These are phyloP conservation scores for Tulasnella sp. DNA, from an alignment of 768 basidiomycete species.

Conservation along the genomic window DNA sequence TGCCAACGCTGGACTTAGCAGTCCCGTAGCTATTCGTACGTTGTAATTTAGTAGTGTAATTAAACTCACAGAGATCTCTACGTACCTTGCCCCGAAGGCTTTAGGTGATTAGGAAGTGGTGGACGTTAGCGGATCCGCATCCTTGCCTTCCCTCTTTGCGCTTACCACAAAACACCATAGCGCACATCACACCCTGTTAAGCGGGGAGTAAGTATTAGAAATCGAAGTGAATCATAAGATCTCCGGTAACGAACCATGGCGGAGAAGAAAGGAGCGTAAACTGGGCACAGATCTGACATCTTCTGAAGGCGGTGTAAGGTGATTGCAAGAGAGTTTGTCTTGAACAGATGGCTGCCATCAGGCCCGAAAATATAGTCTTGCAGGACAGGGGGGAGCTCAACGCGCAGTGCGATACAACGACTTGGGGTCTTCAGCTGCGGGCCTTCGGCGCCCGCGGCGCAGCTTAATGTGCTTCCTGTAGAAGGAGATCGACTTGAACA, in stretches of 20 bases:
- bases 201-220: neutral
- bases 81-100: neutral
- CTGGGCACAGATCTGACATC: slow-evolving; percentile 82
- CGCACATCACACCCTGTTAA: slow-evolving; percentile 27
- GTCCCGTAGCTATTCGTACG: slow-evolving; percentile 77
- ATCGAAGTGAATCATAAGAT: neutral
- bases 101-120: neutral
- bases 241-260: slow-evolving; percentile 68
- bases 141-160: slow-evolving; percentile 38
- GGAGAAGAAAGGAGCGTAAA: slow-evolving; percentile 97
- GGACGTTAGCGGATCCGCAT: neutral
- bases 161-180: slow-evolving; percentile 79
- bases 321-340: neutral
- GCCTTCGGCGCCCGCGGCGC: neutral
- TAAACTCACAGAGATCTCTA: neutral
- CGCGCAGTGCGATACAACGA: neutral
- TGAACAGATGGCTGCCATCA: neutral
- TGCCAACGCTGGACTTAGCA: slow-evolving; percentile 96
- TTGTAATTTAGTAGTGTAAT: neutral
- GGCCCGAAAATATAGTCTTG: neutral
- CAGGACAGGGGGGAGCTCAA: neutral
- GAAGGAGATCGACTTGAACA: neutral
- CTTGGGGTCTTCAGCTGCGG: neutral
- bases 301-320: neutral
- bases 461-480: neutral